Conservation (phyloP, 2,329 filamentous ascomycete genomes). For the Huntiella abstrusa region DNA sequence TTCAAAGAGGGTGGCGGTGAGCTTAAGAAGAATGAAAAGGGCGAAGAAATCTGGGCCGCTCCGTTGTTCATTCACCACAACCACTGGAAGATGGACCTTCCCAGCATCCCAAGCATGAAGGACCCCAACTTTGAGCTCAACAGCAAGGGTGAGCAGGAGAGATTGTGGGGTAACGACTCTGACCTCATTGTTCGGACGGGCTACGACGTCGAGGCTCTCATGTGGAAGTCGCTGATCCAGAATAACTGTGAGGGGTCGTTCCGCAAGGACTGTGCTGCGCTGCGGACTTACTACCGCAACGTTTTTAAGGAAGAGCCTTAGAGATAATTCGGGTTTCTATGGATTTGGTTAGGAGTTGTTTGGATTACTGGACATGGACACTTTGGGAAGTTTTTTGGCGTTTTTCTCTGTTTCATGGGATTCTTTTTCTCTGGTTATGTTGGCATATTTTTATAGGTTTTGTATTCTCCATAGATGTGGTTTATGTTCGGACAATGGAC, state of each 20-base stretch:
- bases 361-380: no score
- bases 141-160: constrained; percentile 1
- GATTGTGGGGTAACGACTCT: constrained; percentile 4
- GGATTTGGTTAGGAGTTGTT: no score
- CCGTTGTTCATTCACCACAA: constrained; percentile 21
- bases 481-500: no score
- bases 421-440: background rate
- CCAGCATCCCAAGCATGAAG: constrained; percentile 12
- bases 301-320: constrained; percentile 8
- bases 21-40: constrained; percentile 11
- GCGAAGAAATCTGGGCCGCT: constrained; percentile 12
- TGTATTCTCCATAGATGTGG: no score
- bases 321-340: background rate
- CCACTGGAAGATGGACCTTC: constrained; percentile 20
- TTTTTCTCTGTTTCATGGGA: background rate
- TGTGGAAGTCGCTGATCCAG: constrained; percentile 8
- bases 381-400: background rate
- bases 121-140: constrained; percentile 4
- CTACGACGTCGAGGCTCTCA: constrained; percentile 7
- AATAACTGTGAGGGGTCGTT: constrained; percentile 6
- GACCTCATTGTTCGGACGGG: constrained; percentile 6
- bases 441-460: background rate
- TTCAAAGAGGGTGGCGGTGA: constrained; percentile 9
- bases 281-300: constrained; percentile 9
- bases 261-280: constrained; percentile 6